These are phyloP conservation scores for Pseudogymnoascus sp. DNA, from an alignment of 2,329 filamentous ascomycete species.

Conservation along the genomic window DNA sequence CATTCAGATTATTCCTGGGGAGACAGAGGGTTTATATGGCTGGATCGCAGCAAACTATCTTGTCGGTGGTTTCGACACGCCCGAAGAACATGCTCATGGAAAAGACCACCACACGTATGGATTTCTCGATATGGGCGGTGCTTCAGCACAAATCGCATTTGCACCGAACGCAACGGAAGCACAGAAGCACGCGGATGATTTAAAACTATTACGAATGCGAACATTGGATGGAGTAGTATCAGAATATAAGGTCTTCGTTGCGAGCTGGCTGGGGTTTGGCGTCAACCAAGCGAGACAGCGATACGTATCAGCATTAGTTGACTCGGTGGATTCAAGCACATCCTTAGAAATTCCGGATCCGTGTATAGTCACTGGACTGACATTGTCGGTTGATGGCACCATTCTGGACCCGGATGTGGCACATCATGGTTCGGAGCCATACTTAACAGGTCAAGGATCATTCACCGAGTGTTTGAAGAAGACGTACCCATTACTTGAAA, in stretches of 20 bases:
- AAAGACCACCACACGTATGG: conserved; percentile 92
- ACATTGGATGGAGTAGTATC: conserved; percentile 68
- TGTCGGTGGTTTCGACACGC: conserved; percentile 78
- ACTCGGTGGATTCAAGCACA: conserved; percentile 52
- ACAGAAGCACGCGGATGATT: conserved; percentile 77
- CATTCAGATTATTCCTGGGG: conserved; percentile 89
- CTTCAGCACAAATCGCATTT: conserved; percentile 95
- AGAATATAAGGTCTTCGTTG: conserved; percentile 88
- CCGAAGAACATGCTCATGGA: conserved; percentile 68
- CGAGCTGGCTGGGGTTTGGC: conserved; percentile 96
- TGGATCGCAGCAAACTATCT: conserved; percentile 98
- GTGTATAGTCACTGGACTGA: conserved; percentile 74
- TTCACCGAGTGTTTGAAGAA: conserved; percentile 78
- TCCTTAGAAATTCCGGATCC: conserved; percentile 75
- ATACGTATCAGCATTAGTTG: conserved; percentile 71
- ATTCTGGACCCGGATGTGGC: conserved; percentile 33
- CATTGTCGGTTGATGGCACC: conserved; percentile 65
- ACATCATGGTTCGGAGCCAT: conserved; percentile 36
- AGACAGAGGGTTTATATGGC: conserved; percentile 91
- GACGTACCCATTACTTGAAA: conserved; percentile 81
- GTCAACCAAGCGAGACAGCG: conserved; percentile 83
- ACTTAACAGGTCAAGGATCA: conserved; percentile 73
- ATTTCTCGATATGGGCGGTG: conserved; percentile 96
- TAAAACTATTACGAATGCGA: conserved; percentile 78
- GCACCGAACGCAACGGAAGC: conserved; percentile 89